These are phyloP conservation scores for Misopates orontium DNA, from an alignment of 257 asterid species.

Conservation along the genomic window DNA sequence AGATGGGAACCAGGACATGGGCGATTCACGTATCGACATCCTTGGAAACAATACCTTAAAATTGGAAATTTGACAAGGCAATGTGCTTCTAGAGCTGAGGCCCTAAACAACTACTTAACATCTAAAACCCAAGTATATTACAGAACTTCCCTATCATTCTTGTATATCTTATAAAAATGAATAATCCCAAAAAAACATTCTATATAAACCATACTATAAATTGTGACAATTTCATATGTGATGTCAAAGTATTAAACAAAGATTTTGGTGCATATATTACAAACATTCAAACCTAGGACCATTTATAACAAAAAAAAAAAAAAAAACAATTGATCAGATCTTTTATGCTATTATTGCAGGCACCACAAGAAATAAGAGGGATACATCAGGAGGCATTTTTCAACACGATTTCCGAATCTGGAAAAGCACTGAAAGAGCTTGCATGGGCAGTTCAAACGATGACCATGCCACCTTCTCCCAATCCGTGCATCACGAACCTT, in stretches of 20 bases:
- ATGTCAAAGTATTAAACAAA: no score
- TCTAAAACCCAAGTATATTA: slow-evolving; percentile 43
- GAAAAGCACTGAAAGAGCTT: slow-evolving; percentile 59
- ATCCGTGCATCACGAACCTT: slow-evolving; percentile 38
- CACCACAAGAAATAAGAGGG: slow-evolving; percentile 39
- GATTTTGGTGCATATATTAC: not conserved
- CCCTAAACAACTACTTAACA: slow-evolving; percentile 54
- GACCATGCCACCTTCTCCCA: slow-evolving; percentile 43
- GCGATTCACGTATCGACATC: slow-evolving; percentile 64
- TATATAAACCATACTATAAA: no score
- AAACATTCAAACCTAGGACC: not conserved
- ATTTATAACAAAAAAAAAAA: no score
- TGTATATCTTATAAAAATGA: not conserved
- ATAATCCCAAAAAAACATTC: not conserved
- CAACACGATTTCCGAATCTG: slow-evolving; percentile 58
- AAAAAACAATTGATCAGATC: not conserved
- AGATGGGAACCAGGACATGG: slow-evolving; percentile 93
- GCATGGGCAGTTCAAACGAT: slow-evolving; percentile 49
- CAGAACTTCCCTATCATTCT: not conserved
- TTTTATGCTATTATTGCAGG: slow-evolving; percentile 36
- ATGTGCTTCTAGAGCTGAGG: slow-evolving; percentile 61
- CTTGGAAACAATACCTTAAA: slow-evolving; percentile 79
- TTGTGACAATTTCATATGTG: no score
- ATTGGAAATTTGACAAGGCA: slow-evolving; percentile 60
- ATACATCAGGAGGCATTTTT: slow-evolving; percentile 37